Base-by-base conservation (phyloP, 495 filamentous ascomycete genomes). In the Xylaria bambusicola region DNA sequence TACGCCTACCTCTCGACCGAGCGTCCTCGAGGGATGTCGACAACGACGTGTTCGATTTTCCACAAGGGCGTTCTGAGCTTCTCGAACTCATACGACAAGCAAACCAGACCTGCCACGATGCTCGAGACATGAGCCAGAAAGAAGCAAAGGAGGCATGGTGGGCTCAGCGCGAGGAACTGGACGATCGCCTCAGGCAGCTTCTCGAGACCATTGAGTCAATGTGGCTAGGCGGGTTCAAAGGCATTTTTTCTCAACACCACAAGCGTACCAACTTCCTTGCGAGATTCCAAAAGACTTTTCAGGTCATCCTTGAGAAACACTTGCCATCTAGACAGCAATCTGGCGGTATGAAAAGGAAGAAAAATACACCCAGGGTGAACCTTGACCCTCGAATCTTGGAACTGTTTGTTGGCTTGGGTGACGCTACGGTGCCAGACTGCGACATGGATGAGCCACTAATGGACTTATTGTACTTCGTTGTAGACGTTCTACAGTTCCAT, bases 401-500 rank as follows among this genome's bases (percentile, higher is more conserved):
- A 61, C 75, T 98, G 15, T 98, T 98, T 62, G 82, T 95, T 58
- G 91, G 90, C 0, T 79, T 98, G 8, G 90, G 91, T 12, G 84
- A 90, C 66, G 82, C 91, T 2, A 82, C 79, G 1, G 76, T 78
- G 4, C 82, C 85, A 1, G 83, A 84, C 3, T 66, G 71, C 48
- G 93, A 96, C 57, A 78, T 93, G 2, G 92, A 96, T 52, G 94
- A 98, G 62, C 84, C 86, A 0, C 69, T 98, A 41, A 90, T 86
- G 63, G 94, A 98, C 70, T 75, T 98, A 47, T 81, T 98, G 0
- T 97, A 97, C 71, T 98, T 97, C 66, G 90, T 98, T 8, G 86
- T 98, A 4, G 94, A 98, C 69, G 93, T 98, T 49, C 76, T 98
- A 26, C 95, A 98, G 73, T 98, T 98, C 73, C 90, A 95, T 62